Evolutionary conservation across 768 basidiomycete genomes (phyloP), one percentile per base, ranked within the genome.

Genomic region (Macrocybe gigantea): DNA sequence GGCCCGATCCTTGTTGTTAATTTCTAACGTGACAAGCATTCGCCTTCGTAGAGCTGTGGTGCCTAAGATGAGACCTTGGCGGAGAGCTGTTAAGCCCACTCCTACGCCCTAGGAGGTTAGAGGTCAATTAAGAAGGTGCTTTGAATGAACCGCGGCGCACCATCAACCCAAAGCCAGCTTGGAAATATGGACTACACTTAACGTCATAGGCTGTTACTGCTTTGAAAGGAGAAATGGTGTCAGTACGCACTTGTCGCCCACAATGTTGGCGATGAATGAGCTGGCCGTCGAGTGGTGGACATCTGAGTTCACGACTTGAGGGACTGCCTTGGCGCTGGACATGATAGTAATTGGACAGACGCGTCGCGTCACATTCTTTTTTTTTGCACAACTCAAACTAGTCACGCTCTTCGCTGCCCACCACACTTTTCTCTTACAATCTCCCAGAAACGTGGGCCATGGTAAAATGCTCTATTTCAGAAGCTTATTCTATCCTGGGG

Each of bases 101-200:
- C 93, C 92, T 39, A 98, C 73, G n/a, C 92, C 90, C 95, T 98
- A 53, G 34, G 39, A 48, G 38, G 33, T 33, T 44, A n/a, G 41
- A 57, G 14, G 53, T 38, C 31, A 39, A 36, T 41, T 51, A 33
- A 48, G 37, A 7, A 41, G 47, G 38, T 37, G 33, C 33, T 29
- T 32, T 34, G 47, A 7, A 45, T 22, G 10, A 7, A 35, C 42
- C 32, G 38, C 32, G 30, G 44, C 59, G 55, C 41, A 94, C 95
- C 93, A 98, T 94, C 34, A 99, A 78, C 33, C 95, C 96, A 59
- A 97, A 97, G 29, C 96, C 95, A 41, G 95, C 96, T 62, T 95
- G 91, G 62, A 99, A 98, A 70, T 93, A 94, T 34, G 93, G 95
- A 63, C 96, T 99, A 58, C 60, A 57, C 68, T 77, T 77, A 61